Conservation (phyloP, 108 stramenopile species). For the Stephanodiscus triporus region DNA sequence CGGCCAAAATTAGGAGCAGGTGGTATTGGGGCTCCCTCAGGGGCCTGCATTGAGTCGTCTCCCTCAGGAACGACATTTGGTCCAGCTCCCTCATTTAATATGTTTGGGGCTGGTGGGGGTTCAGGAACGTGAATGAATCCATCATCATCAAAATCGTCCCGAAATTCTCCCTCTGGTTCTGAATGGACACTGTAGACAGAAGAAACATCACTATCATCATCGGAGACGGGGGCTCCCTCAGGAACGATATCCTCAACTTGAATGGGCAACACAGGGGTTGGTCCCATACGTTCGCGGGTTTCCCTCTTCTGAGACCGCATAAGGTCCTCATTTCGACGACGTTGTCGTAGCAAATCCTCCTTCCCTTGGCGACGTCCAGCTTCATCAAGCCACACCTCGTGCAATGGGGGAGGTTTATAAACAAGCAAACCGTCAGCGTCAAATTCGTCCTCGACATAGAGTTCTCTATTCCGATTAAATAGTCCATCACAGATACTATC, state of each 20-base stretch:
- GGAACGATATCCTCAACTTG: not conserved
- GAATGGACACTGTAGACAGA: not conserved
- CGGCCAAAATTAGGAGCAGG: no score
- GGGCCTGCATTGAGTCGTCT: no score
- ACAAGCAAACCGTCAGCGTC: slow-evolving; percentile 12
- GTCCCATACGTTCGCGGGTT: no score
- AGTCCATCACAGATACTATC: slow-evolving; percentile 3
- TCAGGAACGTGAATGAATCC: not conserved
- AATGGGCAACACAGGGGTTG: no score
- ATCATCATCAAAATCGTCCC: not conserved
- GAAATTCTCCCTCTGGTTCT: slow-evolving; percentile 2
- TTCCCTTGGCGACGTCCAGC: not conserved
- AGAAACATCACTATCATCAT: slow-evolving; percentile 2
- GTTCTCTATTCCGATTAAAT: not conserved
- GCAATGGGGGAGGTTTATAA: slow-evolving; percentile 22
- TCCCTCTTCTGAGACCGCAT: not conserved
- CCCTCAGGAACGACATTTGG: no score
- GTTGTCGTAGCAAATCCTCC: not conserved
- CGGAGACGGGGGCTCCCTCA: not conserved
- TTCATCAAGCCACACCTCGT: slow-evolving; percentile 25
- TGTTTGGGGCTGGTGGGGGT: no score
- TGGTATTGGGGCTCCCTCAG: no score
- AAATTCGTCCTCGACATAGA: slow-evolving; percentile 21
- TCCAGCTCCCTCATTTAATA: no score
- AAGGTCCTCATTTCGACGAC: not conserved